Conservation (phyloP, 2,329 filamentous ascomycete species). For the Xylaria arbuscula region DNA sequence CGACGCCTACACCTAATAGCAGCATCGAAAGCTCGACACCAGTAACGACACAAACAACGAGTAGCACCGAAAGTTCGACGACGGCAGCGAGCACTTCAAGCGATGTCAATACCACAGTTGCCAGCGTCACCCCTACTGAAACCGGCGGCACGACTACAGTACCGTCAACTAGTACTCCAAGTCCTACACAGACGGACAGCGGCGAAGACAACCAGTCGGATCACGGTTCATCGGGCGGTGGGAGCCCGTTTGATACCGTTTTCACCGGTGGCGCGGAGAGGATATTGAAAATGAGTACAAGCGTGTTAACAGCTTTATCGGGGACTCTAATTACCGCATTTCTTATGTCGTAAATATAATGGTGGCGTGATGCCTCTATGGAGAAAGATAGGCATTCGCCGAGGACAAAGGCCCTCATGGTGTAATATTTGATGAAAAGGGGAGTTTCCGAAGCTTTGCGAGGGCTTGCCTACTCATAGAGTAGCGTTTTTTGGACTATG, state of each 20-base stretch:
- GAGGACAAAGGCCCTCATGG: background rate
- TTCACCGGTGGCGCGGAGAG: constrained; percentile 19
- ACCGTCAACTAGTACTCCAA: constrained; percentile 17
- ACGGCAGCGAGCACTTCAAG: constrained; percentile 13
- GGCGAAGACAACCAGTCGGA: background rate
- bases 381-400: background rate
- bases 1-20: constrained; percentile 18
- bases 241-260: constrained; percentile 43
- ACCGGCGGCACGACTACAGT: background rate
- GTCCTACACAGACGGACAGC: constrained; percentile 17
- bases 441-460: background rate
- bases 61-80: constrained; percentile 1
- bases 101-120: constrained; percentile 19
- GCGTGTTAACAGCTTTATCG: constrained; percentile 9
- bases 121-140: constrained; percentile 18
- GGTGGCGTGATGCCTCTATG: too few relatives aligned
- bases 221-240: constrained; percentile 39
- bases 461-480: constrained; percentile 17
- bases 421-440: constrained; percentile 27
- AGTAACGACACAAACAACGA: background rate
- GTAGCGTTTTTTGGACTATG: constrained; percentile 36
- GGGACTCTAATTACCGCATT: constrained; percentile 24
- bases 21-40: constrained; percentile 20
- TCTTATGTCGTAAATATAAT: constrained; percentile 16
- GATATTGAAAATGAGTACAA: constrained; percentile 4